Base-by-base conservation (phyloP, 768 basidiomycete species). In the Mycena rosella region DNA sequence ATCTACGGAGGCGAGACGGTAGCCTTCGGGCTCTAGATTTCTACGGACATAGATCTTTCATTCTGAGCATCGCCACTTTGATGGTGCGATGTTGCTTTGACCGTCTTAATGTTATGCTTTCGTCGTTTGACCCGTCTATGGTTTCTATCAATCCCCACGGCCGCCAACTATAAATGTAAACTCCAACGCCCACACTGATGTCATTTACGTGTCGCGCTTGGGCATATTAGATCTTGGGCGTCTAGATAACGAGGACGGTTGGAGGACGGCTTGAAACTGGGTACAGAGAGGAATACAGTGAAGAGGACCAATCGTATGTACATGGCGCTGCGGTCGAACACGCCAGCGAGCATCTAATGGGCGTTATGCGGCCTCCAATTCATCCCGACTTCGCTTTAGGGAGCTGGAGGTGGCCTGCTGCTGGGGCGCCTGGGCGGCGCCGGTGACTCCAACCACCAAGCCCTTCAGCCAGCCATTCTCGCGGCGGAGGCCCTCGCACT, bases 391-490 rank as follows among this genome's bases (percentile, higher is more conserved):
- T 72, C 79, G 77, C 73, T 82, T 82, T 14, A 68, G 63, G 15
- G 63, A 32, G 26, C 29, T 6, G 13, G 55, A 27, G 14, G 75
- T 61, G 38, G 73, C 36, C 22, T 72, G 67, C 52, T 71, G 67
- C 52, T 71, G 71, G 2, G 83, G 80, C 20, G 75, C 81, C 66
- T 85, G 83, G 29, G 83, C 89, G 38, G 87, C 92, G 24, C 93
- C 92, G 0, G 94, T 95, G 15, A 95, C 92, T 30, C 93, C 93
- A 4, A 96, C 94, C 8, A 97, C 94, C 17, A 97, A 80, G 0
- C 95, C 93, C 80, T 96, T 94, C 71, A 97, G 78, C 95, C 95
- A 97, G 2, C 93, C 92, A 74, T 98, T 98, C 82, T 98, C 96
- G 64, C 93, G 85, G 53, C 94, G 84, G 55, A 96, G 83, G 0